phyloP scores from a whole-genome alignment of 805 yeast genomes.

The Cephaloascus albidus region DNA sequence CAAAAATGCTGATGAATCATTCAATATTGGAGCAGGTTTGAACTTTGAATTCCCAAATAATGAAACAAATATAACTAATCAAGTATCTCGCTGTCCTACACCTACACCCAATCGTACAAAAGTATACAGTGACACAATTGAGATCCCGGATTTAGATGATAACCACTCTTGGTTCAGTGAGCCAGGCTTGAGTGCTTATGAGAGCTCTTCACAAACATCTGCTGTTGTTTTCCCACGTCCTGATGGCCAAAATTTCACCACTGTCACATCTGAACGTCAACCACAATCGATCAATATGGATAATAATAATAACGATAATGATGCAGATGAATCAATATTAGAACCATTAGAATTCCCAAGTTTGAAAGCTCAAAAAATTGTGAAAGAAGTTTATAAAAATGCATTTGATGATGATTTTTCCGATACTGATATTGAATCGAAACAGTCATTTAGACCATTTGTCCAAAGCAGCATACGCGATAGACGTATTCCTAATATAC shows the following conservation, averaged over 20 bases:
- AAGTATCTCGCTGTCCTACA: background rate
- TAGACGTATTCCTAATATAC: too few relatives aligned
- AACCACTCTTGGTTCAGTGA: background rate
- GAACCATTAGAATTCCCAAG: conserved; percentile 29
- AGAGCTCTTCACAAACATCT: conserved; percentile 6
- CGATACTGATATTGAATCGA: conserved; percentile 23
- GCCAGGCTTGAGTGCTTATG: background rate
- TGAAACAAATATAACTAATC: conserved; percentile 22
- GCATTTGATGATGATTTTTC: conserved; percentile 16
- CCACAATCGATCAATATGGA: too few relatives aligned
- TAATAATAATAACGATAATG: background rate
- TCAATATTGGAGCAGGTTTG: background rate
- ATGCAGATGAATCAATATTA: conserved; percentile 5
- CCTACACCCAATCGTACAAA: conserved; percentile 3
- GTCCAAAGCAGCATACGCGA: too few relatives aligned
- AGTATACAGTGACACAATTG: conserved; percentile 22
- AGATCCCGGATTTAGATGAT: conserved; percentile 28
- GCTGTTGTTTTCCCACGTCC: conserved; percentile 7
- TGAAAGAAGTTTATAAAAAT: too few relatives aligned
- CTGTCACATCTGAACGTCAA: too few relatives aligned
- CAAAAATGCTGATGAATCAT: background rate
- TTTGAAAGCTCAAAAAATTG: too few relatives aligned
- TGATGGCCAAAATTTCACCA: too few relatives aligned
- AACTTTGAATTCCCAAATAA: conserved; percentile 27
- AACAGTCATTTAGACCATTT: too few relatives aligned